phyloP scores from a whole-genome alignment of 1,139 yeast genomes.

The Pichia cactophila region DNA sequence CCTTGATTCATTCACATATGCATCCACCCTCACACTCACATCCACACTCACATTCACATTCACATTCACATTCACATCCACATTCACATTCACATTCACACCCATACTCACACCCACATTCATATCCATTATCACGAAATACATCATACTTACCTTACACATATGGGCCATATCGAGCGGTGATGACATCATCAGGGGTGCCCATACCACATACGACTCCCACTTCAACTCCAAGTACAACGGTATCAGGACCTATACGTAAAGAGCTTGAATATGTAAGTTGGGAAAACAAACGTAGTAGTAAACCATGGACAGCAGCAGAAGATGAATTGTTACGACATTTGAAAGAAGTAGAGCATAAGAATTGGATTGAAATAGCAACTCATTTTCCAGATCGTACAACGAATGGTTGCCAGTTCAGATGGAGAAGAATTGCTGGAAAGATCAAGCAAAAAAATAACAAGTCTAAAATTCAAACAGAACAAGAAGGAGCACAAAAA shows the following conservation, averaged over 20 bases:
- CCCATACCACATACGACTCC: no score
- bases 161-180: no score
- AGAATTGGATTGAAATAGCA: slow-evolving; percentile 75
- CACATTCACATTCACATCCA: no score
- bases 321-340: slow-evolving; percentile 52
- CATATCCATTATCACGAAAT: no score
- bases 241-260: neutral
- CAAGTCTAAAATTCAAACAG: no score
- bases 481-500: neutral
- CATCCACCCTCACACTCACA: no score
- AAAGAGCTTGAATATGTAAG: neutral
- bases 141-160: no score
- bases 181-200: neutral
- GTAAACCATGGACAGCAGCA: slow-evolving; percentile 5
- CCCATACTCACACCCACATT: no score
- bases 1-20: no score
- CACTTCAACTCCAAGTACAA: neutral
- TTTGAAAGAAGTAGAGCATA: slow-evolving; percentile 56
- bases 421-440: slow-evolving; percentile 43
- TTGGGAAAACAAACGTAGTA: slow-evolving; percentile 4
- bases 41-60: no score
- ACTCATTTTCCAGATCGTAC: slow-evolving; percentile 58
- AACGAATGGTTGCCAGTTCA: slow-evolving; percentile 69
- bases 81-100: no score
- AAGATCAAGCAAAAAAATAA: neutral